phyloP scores from a whole-genome alignment of 164 flowering plant species.

The Vitis rupestris region DNA sequence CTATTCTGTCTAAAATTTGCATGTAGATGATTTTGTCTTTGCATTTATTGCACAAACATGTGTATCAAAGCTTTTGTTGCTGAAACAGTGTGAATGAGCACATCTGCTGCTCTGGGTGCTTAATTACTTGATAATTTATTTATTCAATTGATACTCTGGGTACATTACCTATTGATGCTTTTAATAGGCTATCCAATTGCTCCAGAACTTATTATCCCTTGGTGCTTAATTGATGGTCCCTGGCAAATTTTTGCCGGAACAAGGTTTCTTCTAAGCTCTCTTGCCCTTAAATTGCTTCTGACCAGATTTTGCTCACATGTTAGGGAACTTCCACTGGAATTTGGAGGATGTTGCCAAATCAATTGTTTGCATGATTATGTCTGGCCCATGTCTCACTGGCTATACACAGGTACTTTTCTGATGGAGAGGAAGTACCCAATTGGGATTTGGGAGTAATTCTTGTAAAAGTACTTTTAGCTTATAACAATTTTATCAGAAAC shows the following conservation, averaged over 20 bases:
- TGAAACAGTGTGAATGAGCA: too few species aligned
- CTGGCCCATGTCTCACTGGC: constrained; percentile 94
- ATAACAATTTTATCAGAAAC: too few species aligned
- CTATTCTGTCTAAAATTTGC: too few species aligned
- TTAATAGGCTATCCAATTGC: not conserved
- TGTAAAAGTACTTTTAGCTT: too few species aligned
- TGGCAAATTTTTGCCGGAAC: not conserved
- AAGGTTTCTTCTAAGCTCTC: not conserved
- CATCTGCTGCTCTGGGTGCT: too few species aligned
- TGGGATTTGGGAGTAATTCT: too few species aligned
- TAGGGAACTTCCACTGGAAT: constrained; percentile 95
- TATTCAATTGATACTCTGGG: too few species aligned
- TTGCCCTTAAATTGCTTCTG: not conserved
- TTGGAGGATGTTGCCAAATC: constrained; percentile 90
- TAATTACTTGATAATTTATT: too few species aligned
- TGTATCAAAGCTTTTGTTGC: too few species aligned
- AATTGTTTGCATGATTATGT: constrained; percentile 85
- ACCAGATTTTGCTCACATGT: constrained; percentile 10
- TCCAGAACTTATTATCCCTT: not conserved
- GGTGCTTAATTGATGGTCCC: not conserved
- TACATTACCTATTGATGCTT: not conserved
- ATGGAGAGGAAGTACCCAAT: not conserved
- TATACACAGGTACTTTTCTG: constrained; percentile 71
- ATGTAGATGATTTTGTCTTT: too few species aligned
- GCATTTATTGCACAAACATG: too few species aligned